Evolutionary conservation across 768 basidiomycete genomes (phyloP), one percentile per base, ranked within the genome.

Genomic region (Strobilomyces dryophilus): DNA sequence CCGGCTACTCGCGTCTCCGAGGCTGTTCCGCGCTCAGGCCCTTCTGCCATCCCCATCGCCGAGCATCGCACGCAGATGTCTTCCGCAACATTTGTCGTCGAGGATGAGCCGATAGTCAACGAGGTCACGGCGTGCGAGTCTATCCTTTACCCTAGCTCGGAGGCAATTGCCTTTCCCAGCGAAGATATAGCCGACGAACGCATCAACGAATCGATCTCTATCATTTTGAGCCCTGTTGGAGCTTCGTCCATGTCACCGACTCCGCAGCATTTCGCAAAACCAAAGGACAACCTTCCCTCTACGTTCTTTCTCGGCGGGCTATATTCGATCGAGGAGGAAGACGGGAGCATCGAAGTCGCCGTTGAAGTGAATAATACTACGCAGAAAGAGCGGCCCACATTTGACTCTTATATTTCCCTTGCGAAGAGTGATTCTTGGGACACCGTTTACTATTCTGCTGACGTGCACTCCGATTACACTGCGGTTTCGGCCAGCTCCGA

Each of bases 271-370:
- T 43, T 51, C 18, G 20, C 4, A 29, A 11, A 11, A 5, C 45
- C 48, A 36, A 26, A 7, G 24, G 50, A 37, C n/a, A 15, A 5
- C 3, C 20, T 41, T 4, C 27, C 47, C 26, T 34, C 35, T n/a
- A 2, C 11, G 12, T 37, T 37, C n/a, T 21, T 18, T 24, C 21
- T 35, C 36, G 9, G 47, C 9, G 47, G 52, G 26, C 24, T 53
- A 42, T 37, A 26, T n/a, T 24, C 45, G 17, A 53, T 51, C 46
- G 37, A 52, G 34, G 59, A 47, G 14, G 63, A 51, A 37, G 34
- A 45, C 26, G 34, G 27, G 21, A 51, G 5, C 14, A 6, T 18
- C 3, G 35, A 26, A 39, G 24, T 36, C 6, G 42, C 32, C 34
- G 39, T 17, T 27, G 41, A 27, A 39, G 39, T 18, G 34, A 10